Evolutionary conservation across 192 early-diverging fungal species (phyloP), one percentile per base, ranked within the genome.

Genomic region (Coemansia erecta): DNA sequence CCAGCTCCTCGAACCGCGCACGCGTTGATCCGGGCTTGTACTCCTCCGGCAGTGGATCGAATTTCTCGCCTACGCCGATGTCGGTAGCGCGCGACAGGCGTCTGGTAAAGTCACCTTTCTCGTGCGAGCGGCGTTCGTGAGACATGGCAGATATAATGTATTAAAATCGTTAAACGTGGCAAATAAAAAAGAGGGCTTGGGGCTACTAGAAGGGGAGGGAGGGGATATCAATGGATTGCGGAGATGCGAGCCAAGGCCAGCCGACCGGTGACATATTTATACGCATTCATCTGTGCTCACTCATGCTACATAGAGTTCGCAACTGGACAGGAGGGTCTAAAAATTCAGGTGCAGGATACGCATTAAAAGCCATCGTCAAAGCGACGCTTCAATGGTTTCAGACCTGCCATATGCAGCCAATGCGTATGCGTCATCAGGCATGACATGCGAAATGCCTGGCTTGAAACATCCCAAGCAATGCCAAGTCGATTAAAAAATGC

Each of bases 1-100:
- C 68, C 10, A 77, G 74, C 68, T 77, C 74, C 21, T 77, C 74
- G 26, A 77, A 77, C 28, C 68, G 74, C 15, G 74, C 74, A 1
- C 74, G 64, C 2, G 74, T 77, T 1, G 74, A 77, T 17, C 28
- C 43, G 17, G 64, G 58, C 61, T 77, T 77, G 53, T 58, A 77
- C 13, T 60, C 28, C 35, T 77, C 74, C 40, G 6, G 35, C 48
- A 77, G 50, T 0, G 74, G 64, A 12, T 18, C 48, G 52, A 68
- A 68, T 5, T 46, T 46, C 10, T 61, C 61, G 42, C 74, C 68
- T 7, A 68, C 68, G n/a, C 56, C 65, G 15, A 77, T 58, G 35
- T 77, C 74, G 15, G 68, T 63, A 19, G 24, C n/a, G 13, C 26
- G 51, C 14, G 68, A 57, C 48, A 58, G 35, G 60, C 74, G 74